Percentiles rank a stretch among this genome's conserved stretches.
Conservation (phyloP, 495 filamentous ascomycete species). For the Gamarada debralockiae region DNA sequence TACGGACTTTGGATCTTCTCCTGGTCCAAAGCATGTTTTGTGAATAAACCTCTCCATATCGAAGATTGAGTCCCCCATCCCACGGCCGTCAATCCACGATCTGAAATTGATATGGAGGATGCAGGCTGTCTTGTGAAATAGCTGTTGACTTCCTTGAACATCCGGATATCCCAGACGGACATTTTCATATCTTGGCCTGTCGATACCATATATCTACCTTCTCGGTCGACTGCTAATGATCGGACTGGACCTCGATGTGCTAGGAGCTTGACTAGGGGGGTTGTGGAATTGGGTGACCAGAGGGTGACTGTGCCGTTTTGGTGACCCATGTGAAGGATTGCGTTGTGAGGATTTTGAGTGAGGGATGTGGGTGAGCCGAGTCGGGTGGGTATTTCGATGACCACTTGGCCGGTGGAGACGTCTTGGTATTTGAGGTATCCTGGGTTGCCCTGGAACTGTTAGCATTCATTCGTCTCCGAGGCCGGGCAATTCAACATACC, state of each 20-base stretch:
- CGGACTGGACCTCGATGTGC: conserved; percentile 94
- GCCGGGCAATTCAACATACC: conserved; percentile 40
- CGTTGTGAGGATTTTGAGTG: conserved; percentile 85
- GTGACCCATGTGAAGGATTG: conserved; percentile 85
- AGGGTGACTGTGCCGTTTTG: conserved; percentile 91
- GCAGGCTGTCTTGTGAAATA: conserved; percentile 87
- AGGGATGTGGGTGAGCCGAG: conserved; percentile 81
- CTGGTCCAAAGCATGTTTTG: conserved; percentile 58
- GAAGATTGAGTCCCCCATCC: conserved; percentile 89
- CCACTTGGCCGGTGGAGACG: conserved; percentile 83
- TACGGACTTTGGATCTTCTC: conserved; percentile 85
- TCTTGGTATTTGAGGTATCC: conserved; percentile 93
- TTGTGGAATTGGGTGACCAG: conserved; percentile 91
- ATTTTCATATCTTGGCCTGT: conserved; percentile 88
- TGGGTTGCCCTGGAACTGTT: conserved; percentile 59
- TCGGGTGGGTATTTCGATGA: conserved; percentile 78
- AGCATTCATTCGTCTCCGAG: neutral
- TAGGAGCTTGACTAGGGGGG: conserved; percentile 87
- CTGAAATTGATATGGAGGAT: conserved; percentile 81
- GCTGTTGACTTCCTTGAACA: conserved; percentile 85
- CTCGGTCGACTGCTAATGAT: conserved; percentile 76
- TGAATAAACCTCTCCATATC: conserved; percentile 85
- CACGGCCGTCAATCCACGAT: conserved; percentile 79
- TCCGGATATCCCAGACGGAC: conserved; percentile 95
- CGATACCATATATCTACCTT: conserved; percentile 93